A percentile compares a stretch with the other conserved stretches of the same genome.
Evolutionary conservation across 2,329 filamentous ascomycete genomes (phyloP).

Genomic region (Colletotrichum incanum): DNA sequence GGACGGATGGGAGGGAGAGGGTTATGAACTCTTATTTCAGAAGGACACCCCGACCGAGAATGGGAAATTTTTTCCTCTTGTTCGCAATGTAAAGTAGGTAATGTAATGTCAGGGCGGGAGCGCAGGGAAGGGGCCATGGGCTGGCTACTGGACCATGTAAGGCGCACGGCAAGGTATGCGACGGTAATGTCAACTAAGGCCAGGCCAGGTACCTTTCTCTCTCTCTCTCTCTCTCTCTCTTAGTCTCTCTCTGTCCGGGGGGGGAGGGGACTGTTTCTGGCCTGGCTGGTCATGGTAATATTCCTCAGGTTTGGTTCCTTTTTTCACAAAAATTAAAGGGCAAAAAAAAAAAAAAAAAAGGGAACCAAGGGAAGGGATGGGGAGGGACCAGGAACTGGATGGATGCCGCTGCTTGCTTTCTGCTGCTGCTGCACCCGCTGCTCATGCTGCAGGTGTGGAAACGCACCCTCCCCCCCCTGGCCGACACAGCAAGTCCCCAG

Average conservation of each 20-base stretch:
- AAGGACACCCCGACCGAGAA: slow-evolving; percentile 36
- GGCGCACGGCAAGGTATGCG: slow-evolving; percentile 14
- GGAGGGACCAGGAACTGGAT: slow-evolving; percentile 3
- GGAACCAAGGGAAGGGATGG: slow-evolving; percentile 36
- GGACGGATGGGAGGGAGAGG: slow-evolving; percentile 40
- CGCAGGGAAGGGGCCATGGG: slow-evolving; percentile 38
- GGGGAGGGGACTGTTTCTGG: slow-evolving; percentile 2
- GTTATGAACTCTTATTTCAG: slow-evolving; percentile 41
- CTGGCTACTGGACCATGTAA: slow-evolving; percentile 22
- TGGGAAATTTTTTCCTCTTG: slow-evolving; percentile 41
- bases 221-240: background rate
- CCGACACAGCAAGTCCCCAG: slow-evolving; percentile 29
- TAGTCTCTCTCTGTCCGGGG: background rate
- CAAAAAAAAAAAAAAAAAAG: slow-evolving; percentile 28
- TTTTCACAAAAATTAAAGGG: slow-evolving; percentile 41
- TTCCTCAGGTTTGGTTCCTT: slow-evolving; percentile 43
- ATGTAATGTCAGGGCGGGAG: slow-evolving; percentile 43
- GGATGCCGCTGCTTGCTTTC: slow-evolving; percentile 13
- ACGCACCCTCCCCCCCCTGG: slow-evolving; percentile 38
- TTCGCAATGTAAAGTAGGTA: slow-evolving; percentile 38
- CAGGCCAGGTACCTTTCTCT: slow-evolving; percentile 9
- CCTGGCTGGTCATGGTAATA: slow-evolving; percentile 12
- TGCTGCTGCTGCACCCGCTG: too few species aligned
- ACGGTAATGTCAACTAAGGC: slow-evolving; percentile 5
- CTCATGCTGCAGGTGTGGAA: slow-evolving; percentile 24